These are phyloP conservation scores for Neurospora sp. DNA, from an alignment of 495 filamentous ascomycete genomes.

Conservation along the genomic window DNA sequence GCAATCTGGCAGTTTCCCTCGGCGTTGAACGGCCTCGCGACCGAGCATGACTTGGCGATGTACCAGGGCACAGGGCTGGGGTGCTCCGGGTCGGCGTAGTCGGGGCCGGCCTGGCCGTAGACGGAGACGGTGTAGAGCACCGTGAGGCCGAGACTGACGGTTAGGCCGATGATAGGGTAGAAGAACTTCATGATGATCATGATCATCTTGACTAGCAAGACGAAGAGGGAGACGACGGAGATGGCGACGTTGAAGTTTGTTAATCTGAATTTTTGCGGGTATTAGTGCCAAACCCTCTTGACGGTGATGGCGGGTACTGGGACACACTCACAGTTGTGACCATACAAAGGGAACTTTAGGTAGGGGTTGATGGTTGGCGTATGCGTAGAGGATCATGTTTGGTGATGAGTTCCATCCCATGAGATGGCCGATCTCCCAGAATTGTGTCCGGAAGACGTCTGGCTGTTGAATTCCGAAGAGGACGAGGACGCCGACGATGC, in stretches of 20 bases:
- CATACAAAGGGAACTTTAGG: slow-evolving; percentile 64
- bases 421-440: slow-evolving; percentile 74
- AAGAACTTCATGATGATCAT: slow-evolving; percentile 63
- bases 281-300: slow-evolving; percentile 1
- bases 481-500: slow-evolving; percentile 60
- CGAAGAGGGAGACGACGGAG: slow-evolving; percentile 61
- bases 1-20: slow-evolving; percentile 67
- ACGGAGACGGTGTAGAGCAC: slow-evolving; percentile 58
- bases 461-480: slow-evolving; percentile 76
- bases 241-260: slow-evolving; percentile 77
- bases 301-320: background rate
- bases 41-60: slow-evolving; percentile 62
- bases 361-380: slow-evolving; percentile 61
- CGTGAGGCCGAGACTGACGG: slow-evolving; percentile 47
- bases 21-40: slow-evolving; percentile 44
- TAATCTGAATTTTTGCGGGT: slow-evolving; percentile 39
- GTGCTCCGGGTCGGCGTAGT: slow-evolving; percentile 63
- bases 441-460: slow-evolving; percentile 61
- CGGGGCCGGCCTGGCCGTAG: slow-evolving; percentile 65
- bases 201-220: slow-evolving; percentile 54
- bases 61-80: slow-evolving; percentile 71
- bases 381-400: slow-evolving; percentile 57
- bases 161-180: slow-evolving; percentile 53
- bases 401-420: slow-evolving; percentile 80
- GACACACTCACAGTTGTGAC: slow-evolving; percentile 60